Evolutionary conservation across 805 yeast genomes (phyloP).

Genomic region (Lachancea lanzarotensis): DNA sequence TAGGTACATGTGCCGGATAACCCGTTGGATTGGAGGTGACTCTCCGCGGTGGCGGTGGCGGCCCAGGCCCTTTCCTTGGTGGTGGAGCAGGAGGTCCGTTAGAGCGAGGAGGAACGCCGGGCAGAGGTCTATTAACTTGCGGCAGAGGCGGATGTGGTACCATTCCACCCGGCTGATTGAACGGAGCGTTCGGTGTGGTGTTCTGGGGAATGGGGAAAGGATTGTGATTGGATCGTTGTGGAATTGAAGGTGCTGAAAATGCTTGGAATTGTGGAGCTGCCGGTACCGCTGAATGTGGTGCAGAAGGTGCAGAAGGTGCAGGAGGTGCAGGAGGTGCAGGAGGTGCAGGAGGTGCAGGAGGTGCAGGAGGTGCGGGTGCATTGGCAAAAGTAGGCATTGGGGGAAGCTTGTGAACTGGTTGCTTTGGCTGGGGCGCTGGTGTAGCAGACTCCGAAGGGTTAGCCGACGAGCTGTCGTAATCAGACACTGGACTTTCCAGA

Average conservation of each 20-base stretch:
- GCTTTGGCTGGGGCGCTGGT: slow-evolving; percentile 3
- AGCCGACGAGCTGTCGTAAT: neutral
- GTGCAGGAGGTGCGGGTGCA: slow-evolving; percentile 9
- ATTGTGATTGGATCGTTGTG: slow-evolving; percentile 5
- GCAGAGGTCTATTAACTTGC: slow-evolving; percentile 5
- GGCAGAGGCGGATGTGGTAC: slow-evolving; percentile 9
- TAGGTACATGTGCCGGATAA: slow-evolving; percentile 4
- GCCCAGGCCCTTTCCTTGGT: slow-evolving; percentile 21
- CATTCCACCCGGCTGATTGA: slow-evolving; percentile 7
- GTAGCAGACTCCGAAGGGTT: neutral
- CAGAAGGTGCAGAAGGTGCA: slow-evolving; percentile 4
- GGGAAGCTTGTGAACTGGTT: slow-evolving; percentile 17
- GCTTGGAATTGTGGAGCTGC: slow-evolving; percentile 4
- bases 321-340: slow-evolving; percentile 5
- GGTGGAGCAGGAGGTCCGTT: slow-evolving; percentile 23
- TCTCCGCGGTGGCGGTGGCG: slow-evolving; percentile 22
- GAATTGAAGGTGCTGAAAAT: neutral
- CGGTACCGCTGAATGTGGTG: slow-evolving; percentile 2
- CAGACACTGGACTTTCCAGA: neutral
- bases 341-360: slow-evolving; percentile 8
- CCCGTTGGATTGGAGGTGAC: slow-evolving; percentile 8
- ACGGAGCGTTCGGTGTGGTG: slow-evolving; percentile 4
- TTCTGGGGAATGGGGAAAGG: slow-evolving; percentile 18
- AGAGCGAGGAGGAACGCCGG: slow-evolving; percentile 10
- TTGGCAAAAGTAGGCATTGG: slow-evolving; percentile 17